Conservation (phyloP, 352 stramenopile genomes). For the Globisporangium carolinianum region DNA sequence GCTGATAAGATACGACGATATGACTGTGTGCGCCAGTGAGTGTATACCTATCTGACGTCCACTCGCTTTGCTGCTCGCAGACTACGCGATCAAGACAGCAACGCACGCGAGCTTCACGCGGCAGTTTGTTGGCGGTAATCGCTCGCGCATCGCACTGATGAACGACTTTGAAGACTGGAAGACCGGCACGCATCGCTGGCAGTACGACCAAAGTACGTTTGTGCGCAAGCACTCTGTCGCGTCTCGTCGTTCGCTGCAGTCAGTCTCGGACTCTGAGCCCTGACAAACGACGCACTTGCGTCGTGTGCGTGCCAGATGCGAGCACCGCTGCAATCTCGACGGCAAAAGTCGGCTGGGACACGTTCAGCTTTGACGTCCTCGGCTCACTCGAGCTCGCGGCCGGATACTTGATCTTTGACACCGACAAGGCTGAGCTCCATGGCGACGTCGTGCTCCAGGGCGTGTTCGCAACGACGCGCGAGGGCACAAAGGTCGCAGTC, state of each 20-base stretch:
- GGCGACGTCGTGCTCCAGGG: constrained; percentile 58
- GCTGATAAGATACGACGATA: too few relatives aligned
- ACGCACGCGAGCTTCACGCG: constrained; percentile 70
- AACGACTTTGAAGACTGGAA: constrained; percentile 97
- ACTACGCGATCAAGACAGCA: constrained; percentile 82
- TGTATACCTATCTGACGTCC: neutral
- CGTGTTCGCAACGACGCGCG: constrained; percentile 46
- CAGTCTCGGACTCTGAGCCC: too few relatives aligned
- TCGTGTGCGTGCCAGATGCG: neutral
- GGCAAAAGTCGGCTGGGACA: constrained; percentile 36
- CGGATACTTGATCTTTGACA: constrained; percentile 75
- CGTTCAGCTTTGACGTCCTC: constrained; percentile 57
- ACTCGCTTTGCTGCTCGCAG: constrained; percentile 6
- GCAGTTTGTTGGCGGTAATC: constrained; percentile 74
- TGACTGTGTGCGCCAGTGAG: too few relatives aligned
- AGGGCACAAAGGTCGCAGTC: constrained; percentile 87
- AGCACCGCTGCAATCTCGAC: constrained; percentile 11
- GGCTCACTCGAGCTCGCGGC: constrained; percentile 72
- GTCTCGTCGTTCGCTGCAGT: too few relatives aligned
- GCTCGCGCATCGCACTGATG: constrained; percentile 69
- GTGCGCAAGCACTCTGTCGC: too few relatives aligned
- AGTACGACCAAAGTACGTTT: constrained; percentile 18
- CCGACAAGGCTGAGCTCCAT: constrained; percentile 38
- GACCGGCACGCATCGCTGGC: constrained; percentile 73
- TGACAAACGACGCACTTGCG: neutral